A percentile compares a stretch with the other conserved stretches of the same genome.
These are phyloP conservation scores for Ophiostoma triangulosporum DNA, from an alignment of 2,329 filamentous ascomycete genomes.

Conservation along the genomic window DNA sequence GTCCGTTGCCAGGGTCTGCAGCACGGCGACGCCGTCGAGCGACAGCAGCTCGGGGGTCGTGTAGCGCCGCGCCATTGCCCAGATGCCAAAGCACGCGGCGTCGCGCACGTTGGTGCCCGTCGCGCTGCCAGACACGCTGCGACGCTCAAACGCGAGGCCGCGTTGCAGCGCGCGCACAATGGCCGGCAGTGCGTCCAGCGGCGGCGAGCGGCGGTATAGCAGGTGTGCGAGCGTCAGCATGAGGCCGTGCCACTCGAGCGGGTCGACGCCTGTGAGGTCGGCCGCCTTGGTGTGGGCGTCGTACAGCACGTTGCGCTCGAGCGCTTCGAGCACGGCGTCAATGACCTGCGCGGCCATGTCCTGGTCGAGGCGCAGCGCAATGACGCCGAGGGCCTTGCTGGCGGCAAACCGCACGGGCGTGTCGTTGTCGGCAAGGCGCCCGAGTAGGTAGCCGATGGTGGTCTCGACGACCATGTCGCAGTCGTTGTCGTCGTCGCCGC, in stretches of 20 bases:
- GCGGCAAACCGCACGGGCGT: slow-evolving; percentile 82
- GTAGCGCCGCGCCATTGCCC: slow-evolving; percentile 82
- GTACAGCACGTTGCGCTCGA: slow-evolving; percentile 37
- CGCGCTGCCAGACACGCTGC: slow-evolving; percentile 70
- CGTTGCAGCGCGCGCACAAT: slow-evolving; percentile 66
- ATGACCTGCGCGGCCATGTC: slow-evolving; percentile 80
- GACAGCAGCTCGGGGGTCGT: slow-evolving; percentile 61
- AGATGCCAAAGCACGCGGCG: slow-evolving; percentile 91
- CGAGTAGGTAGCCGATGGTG: slow-evolving; percentile 68
- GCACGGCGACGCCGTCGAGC: slow-evolving; percentile 34
- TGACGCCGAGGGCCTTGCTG: slow-evolving; percentile 81
- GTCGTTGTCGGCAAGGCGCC: slow-evolving; percentile 70
- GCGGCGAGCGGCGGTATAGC: slow-evolving; percentile 71
- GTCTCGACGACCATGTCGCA: slow-evolving; percentile 67
- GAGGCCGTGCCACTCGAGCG: slow-evolving; percentile 82
- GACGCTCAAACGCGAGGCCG: slow-evolving; percentile 78
- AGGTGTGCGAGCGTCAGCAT: slow-evolving; percentile 79
- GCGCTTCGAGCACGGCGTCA: slow-evolving; percentile 67
- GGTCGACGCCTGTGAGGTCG: slow-evolving; percentile 63
- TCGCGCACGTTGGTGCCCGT: slow-evolving; percentile 85
- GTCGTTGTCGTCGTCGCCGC: slow-evolving; percentile 29
- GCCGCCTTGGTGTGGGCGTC: slow-evolving; percentile 17
- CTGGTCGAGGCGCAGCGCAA: slow-evolving; percentile 64
- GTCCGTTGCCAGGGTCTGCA: slow-evolving; percentile 70
- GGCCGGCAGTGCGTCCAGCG: slow-evolving; percentile 52